Evolutionary conservation across 192 early-diverging fungal genomes (phyloP).

Genomic region (Geosiphon pyriformis): DNA sequence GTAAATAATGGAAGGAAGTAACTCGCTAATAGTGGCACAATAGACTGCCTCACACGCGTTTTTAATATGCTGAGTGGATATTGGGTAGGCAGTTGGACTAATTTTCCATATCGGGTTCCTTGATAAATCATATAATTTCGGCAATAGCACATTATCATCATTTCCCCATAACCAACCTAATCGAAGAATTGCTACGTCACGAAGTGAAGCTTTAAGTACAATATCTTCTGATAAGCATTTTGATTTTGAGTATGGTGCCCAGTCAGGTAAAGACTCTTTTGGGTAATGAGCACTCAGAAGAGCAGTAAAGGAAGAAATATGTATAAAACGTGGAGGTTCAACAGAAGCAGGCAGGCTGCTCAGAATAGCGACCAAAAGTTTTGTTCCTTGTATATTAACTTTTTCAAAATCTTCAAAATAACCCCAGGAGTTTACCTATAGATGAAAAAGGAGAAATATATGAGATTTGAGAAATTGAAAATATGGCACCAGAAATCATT

Average conservation of each 20-base stretch:
- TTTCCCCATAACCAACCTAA: constrained; percentile 24
- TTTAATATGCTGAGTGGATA: constrained; percentile 12
- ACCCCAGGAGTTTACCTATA: constrained; percentile 15
- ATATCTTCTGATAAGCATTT: constrained; percentile 9
- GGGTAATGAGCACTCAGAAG: not conserved
- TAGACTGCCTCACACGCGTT: constrained; percentile 21
- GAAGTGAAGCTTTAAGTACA: not conserved
- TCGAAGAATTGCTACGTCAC: not conserved
- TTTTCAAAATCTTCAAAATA: constrained; percentile 7
- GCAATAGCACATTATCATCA: constrained; percentile 17
- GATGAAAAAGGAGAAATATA: no score
- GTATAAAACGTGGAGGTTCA: constrained; percentile 5
- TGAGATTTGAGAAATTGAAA: no score
- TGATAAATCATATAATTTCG: constrained; percentile 1
- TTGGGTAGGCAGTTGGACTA: not conserved
- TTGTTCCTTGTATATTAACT: constrained; percentile 16
- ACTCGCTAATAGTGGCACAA: not conserved
- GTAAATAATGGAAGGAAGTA: not conserved
- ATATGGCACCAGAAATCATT: not conserved
- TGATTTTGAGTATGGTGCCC: constrained; percentile 24
- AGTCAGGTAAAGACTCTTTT: constrained; percentile 17
- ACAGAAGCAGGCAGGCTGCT: not conserved
- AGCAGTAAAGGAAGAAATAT: constrained; percentile 19
- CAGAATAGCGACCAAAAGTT: not conserved
- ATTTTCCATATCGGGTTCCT: constrained; percentile 20